Percentiles rank a stretch among this genome's conserved stretches.
phyloP scores from a whole-genome alignment of 495 filamentous ascomycete genomes.

The Alectoria sarmentosa region DNA sequence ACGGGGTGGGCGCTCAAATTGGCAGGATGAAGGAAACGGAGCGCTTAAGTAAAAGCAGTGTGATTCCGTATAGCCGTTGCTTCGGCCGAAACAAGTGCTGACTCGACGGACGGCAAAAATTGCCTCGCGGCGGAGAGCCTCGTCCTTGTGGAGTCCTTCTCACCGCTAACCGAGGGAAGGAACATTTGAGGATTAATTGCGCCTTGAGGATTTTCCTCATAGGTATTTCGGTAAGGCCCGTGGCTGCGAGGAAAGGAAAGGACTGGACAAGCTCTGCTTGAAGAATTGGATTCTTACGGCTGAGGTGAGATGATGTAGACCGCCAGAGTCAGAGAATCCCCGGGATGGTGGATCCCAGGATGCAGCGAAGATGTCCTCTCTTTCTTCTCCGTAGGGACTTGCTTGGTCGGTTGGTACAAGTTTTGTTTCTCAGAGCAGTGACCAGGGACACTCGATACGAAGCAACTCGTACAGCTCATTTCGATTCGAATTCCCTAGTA shows the following conservation, averaged over 20 bases:
- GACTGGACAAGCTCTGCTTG: neutral
- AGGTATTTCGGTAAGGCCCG: neutral
- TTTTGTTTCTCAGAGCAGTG: no score
- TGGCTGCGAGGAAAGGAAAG: neutral
- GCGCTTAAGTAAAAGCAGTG: neutral
- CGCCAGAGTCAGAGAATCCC: neutral
- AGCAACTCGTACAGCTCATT: no score
- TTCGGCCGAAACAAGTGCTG: neutral
- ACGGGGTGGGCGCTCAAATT: neutral
- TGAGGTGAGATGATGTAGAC: neutral
- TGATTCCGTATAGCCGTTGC: neutral
- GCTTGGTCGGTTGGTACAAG: no score
- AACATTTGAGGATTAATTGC: neutral
- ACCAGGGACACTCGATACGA: no score
- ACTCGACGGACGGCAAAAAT: neutral
- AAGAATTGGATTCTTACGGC: neutral
- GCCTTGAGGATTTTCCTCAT: neutral
- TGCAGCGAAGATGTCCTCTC: neutral
- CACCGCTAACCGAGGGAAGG: no score
- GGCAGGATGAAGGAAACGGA: neutral
- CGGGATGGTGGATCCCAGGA: no score
- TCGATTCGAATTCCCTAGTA: no score
- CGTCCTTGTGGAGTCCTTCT: no score
- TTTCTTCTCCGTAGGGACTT: no score
- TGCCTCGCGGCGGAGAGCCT: neutral